Evolutionary conservation across 2,329 filamentous ascomycete genomes (phyloP).

Genomic region (Pseudogymnoascus sp.): DNA sequence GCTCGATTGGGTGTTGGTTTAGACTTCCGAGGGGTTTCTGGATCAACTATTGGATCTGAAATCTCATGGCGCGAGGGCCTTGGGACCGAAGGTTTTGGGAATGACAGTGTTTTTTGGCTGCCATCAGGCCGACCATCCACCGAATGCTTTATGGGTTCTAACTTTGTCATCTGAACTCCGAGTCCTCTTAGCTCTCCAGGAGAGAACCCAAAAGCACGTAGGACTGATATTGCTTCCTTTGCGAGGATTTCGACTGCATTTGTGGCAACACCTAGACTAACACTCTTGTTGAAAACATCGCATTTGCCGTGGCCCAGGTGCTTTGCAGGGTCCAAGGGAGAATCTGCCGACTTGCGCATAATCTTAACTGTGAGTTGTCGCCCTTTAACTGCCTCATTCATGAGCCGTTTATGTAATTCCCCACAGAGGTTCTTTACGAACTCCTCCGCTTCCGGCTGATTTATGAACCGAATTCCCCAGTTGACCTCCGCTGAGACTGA

Average conservation of each 20-base stretch:
- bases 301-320: constrained; percentile 94
- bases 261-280: constrained; percentile 75
- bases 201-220: constrained; percentile 75
- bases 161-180: constrained; percentile 86
- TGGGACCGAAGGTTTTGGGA: constrained; percentile 47
- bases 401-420: constrained; percentile 72
- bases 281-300: constrained; percentile 86
- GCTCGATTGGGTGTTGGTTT: constrained; percentile 11
- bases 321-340: constrained; percentile 84
- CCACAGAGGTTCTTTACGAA: constrained; percentile 80
- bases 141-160: constrained; percentile 67
- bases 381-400: constrained; percentile 80
- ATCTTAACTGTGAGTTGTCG: constrained; percentile 89
- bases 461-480: constrained; percentile 95
- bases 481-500: constrained; percentile 97
- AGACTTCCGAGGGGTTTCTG: constrained; percentile 23
- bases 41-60: constrained; percentile 20
- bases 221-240: constrained; percentile 76
- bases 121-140: constrained; percentile 52
- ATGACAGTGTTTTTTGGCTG: constrained; percentile 73
- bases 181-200: constrained; percentile 90
- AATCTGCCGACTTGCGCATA: constrained; percentile 79
- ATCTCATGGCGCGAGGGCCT: constrained; percentile 24
- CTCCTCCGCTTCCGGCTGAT: constrained; percentile 84
- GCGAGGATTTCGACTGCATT: constrained; percentile 64